These are phyloP conservation scores for Trichoderma sp. DNA, from an alignment of 2,329 filamentous ascomycete species.

Conservation along the genomic window DNA sequence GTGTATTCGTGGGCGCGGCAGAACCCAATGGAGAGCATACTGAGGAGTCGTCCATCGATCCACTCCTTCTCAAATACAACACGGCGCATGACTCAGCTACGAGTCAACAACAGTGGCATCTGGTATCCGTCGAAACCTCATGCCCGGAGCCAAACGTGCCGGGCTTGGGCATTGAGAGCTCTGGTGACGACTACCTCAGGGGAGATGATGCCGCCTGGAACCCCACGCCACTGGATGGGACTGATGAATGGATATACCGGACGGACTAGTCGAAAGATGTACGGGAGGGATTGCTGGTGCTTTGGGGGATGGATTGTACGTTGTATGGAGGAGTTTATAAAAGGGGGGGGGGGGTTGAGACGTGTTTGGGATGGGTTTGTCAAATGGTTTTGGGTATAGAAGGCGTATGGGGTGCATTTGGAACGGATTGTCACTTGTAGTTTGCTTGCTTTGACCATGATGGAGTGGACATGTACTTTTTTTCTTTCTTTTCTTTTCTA, in stretches of 20 bases:
- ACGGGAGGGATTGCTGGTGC: neutral
- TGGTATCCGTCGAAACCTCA: neutral
- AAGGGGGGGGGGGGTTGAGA: too few relatives aligned
- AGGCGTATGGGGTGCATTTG: neutral
- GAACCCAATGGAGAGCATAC: neutral
- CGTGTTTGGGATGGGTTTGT: too few relatives aligned
- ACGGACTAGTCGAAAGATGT: conserved; percentile 22
- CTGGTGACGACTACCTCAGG: conserved; percentile 32
- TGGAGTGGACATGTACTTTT: too few relatives aligned
- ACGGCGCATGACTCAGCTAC: neutral
- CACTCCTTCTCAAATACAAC: conserved; percentile 13
- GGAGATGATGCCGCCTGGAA: conserved; percentile 36
- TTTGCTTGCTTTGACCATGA: neutral
- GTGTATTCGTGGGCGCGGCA: neutral
- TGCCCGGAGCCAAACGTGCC: conserved; percentile 16
- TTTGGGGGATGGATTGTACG: neutral
- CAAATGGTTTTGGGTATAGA: neutral
- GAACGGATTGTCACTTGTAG: neutral
- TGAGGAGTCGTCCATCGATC: conserved; percentile 18
- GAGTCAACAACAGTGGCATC: neutral
- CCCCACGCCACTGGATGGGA: conserved; percentile 33
- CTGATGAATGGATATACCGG: conserved; percentile 33
- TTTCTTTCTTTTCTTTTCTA: too few relatives aligned
- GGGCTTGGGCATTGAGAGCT: conserved; percentile 18
- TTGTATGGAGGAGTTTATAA: neutral